Conservation (phyloP, 2,329 filamentous ascomycete genomes). For the Xylaria sp. region DNA sequence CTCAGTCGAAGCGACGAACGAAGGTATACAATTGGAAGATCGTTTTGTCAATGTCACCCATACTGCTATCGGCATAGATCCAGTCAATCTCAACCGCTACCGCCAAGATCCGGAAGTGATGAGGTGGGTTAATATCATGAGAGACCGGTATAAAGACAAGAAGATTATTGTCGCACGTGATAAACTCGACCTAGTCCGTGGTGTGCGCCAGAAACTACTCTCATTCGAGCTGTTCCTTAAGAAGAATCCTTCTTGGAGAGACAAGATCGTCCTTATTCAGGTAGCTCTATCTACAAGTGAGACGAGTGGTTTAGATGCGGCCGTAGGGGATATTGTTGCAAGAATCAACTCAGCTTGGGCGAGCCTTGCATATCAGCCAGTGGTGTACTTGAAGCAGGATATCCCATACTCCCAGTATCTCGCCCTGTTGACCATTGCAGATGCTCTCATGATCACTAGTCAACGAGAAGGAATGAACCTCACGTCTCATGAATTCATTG, state of each 20-base stretch:
- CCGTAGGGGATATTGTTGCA: constrained; percentile 92
- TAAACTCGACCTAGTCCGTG: constrained; percentile 92
- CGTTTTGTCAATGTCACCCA: constrained; percentile 90
- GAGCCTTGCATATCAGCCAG: constrained; percentile 88
- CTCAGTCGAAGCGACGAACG: constrained; percentile 87
- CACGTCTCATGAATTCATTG: constrained; percentile 92
- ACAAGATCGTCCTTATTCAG: constrained; percentile 90
- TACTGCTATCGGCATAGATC: constrained; percentile 91
- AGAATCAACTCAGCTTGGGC: constrained; percentile 93
- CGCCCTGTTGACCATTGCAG: constrained; percentile 88
- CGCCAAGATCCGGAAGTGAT: constrained; percentile 78
- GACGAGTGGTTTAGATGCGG: constrained; percentile 78
- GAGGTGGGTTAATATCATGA: constrained; percentile 82
- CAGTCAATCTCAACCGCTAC: constrained; percentile 76
- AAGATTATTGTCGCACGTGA: constrained; percentile 92
- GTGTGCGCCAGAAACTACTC: constrained; percentile 91
- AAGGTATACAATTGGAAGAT: constrained; percentile 90
- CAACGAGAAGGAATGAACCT: constrained; percentile 98
- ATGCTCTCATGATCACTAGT: constrained; percentile 93
- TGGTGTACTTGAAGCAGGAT: constrained; percentile 95
- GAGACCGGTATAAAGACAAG: constrained; percentile 87
- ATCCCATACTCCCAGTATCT: constrained; percentile 93
- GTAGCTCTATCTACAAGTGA: constrained; percentile 92
- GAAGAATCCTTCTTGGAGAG: constrained; percentile 89
- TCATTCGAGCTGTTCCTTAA: constrained; percentile 95